A percentile compares a stretch with the other conserved stretches of the same genome.
Evolutionary conservation across 202 grass and related monocot species (phyloP).

Genomic region (Dendrocalamus latiflorus): DNA sequence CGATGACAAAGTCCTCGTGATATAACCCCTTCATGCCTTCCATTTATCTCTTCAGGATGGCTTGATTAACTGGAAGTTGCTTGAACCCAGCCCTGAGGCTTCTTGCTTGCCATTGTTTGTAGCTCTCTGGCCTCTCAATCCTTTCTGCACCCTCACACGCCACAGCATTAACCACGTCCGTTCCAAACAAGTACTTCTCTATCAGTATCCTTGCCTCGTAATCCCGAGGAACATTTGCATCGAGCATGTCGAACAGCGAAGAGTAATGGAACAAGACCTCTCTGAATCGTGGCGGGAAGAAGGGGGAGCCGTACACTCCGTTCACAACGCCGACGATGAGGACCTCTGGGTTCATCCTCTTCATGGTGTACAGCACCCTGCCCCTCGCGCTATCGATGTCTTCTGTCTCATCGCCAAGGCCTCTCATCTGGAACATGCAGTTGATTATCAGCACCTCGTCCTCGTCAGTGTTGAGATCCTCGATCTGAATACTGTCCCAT

Average conservation of each 20-base stretch:
- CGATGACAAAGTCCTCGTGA: constrained; percentile 41
- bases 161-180: constrained; percentile 22
- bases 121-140: background rate
- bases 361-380: background rate
- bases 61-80: constrained; percentile 27
- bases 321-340: constrained; percentile 39
- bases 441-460: constrained; percentile 41
- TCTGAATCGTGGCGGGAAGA: constrained; percentile 48
- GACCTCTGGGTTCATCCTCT: background rate
- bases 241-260: constrained; percentile 48
- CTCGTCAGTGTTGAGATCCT: constrained; percentile 36
- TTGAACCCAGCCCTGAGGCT: constrained; percentile 35
- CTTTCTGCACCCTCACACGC: constrained; percentile 51
- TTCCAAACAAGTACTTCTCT: constrained; percentile 33
- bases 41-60: constrained; percentile 20
- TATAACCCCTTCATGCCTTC: background rate
- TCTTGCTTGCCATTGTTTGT: constrained; percentile 42
- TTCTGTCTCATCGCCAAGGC: constrained; percentile 37
- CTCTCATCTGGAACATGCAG: constrained; percentile 17
- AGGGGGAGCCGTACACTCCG: constrained; percentile 37
- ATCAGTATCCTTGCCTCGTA: constrained; percentile 28
- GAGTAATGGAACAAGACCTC: constrained; percentile 46
- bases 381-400: constrained; percentile 38
- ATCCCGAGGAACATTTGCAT: constrained; percentile 26
- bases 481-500: constrained; percentile 28